Conservation (phyloP, 73 alveolate species). For the Tetrahymena thermophila region DNA sequence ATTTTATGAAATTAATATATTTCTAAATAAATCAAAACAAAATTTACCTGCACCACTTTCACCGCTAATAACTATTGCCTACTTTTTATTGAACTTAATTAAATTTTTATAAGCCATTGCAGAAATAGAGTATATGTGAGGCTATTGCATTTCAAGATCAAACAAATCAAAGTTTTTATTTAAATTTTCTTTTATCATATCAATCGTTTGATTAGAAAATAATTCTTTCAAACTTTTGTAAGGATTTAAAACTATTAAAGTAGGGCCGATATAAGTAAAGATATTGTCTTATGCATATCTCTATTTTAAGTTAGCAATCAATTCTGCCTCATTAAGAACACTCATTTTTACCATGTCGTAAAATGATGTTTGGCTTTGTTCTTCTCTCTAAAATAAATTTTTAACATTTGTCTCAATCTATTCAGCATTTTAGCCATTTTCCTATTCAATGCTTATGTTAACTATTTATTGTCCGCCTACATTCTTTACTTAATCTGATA, state of each 20-base stretch:
- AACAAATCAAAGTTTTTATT: constrained; percentile 6
- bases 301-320: constrained; percentile 59
- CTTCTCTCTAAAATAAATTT: neutral
- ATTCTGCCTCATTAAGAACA: constrained; percentile 63
- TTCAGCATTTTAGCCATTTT: neutral
- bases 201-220: constrained; percentile 43
- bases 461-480: neutral
- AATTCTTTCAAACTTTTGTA: constrained; percentile 67
- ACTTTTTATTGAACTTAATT: constrained; percentile 55
- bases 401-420: neutral
- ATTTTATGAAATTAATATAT: neutral
- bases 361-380: constrained; percentile 10
- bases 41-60: constrained; percentile 88
- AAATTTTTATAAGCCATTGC: constrained; percentile 74
- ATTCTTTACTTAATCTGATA: neutral
- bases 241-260: constrained; percentile 82
- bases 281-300: constrained; percentile 69
- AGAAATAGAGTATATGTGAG: constrained; percentile 82
- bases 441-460: neutral
- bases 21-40: neutral
- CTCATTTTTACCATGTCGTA: constrained; percentile 63
- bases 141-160: constrained; percentile 24
- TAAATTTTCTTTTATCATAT: constrained; percentile 3
- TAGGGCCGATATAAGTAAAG: constrained; percentile 89
- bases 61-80: constrained; percentile 87